Evolutionary conservation across 352 stramenopile genomes (phyloP).

Genomic region (Thraustochytrium sp.): DNA sequence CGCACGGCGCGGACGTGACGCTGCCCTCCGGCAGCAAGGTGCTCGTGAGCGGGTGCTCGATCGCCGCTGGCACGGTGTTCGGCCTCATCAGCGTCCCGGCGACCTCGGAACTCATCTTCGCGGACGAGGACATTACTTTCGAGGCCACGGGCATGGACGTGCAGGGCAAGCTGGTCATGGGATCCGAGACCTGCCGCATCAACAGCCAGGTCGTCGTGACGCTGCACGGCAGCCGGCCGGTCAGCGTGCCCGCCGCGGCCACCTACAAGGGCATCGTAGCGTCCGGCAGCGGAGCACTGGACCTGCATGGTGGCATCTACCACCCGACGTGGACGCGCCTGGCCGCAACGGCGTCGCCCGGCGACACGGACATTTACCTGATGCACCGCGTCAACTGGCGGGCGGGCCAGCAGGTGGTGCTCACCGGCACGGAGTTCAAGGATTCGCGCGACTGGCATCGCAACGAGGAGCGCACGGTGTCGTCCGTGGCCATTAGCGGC

Average conservation of each 20-base stretch:
- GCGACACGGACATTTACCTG: constrained; percentile 14
- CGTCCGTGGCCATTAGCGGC: constrained; percentile 27
- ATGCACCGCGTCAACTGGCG: constrained; percentile 46
- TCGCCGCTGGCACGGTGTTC: not conserved
- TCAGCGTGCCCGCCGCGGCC: not conserved
- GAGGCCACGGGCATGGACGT: constrained; percentile 48
- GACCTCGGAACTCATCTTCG: constrained; percentile 1
- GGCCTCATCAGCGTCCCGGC: constrained; percentile 9
- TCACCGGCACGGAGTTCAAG: constrained; percentile 51
- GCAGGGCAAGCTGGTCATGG: constrained; percentile 47
- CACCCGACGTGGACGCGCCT: constrained; percentile 55
- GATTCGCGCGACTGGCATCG: constrained; percentile 50
- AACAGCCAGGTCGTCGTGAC: constrained; percentile 51
- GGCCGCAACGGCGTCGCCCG: constrained; percentile 27
- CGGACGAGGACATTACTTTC: not conserved
- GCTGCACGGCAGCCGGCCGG: constrained; percentile 46
- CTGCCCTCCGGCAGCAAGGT: not conserved
- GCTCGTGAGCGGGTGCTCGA: not conserved
- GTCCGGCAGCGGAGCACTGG: constrained; percentile 45
- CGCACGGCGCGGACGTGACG: not conserved
- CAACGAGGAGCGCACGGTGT: constrained; percentile 53
- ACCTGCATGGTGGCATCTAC: constrained; percentile 53
- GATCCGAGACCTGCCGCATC: constrained; percentile 51
- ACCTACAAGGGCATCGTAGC: constrained; percentile 54
- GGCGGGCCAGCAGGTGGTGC: constrained; percentile 48